Evolutionary conservation across 805 yeast species (phyloP).

Genomic region (Sugiyamaella marilandica): DNA sequence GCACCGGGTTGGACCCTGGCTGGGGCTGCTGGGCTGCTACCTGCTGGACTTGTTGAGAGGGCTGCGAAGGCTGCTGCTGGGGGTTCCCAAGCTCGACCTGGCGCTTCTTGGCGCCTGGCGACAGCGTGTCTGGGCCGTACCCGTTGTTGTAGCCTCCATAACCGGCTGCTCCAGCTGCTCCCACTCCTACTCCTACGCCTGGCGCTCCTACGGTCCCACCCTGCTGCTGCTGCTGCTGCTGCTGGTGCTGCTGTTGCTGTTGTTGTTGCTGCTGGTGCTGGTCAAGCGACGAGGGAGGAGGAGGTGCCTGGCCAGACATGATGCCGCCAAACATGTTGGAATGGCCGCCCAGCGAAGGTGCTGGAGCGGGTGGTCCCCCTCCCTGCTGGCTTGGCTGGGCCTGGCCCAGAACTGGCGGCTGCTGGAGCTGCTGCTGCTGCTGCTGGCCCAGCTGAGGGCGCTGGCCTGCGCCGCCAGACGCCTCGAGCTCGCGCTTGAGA

Average conservation of each 20-base stretch:
- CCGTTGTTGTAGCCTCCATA: conserved; percentile 13
- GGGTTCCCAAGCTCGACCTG: conserved; percentile 12
- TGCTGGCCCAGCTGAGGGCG: conserved; percentile 40
- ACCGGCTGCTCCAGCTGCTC: conserved; percentile 26
- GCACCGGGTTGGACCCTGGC: background rate
- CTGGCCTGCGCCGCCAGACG: conserved; percentile 58
- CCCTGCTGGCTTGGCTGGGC: conserved; percentile 23
- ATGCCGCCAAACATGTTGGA: conserved; percentile 32
- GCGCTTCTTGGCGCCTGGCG: conserved; percentile 19
- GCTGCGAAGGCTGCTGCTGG: too few relatives aligned
- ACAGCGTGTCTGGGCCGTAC: conserved; percentile 15
- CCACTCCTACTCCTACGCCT: conserved; percentile 19
- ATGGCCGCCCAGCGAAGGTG: conserved; percentile 29
- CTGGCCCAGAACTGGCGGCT: conserved; percentile 1
- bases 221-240: background rate
- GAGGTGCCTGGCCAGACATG: conserved; percentile 29
- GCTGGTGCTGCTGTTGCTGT: background rate
- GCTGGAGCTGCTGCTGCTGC: conserved; percentile 34
- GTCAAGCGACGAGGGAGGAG: conserved; percentile 6
- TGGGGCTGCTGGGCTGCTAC: conserved; percentile 10
- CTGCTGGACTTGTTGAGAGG: background rate
- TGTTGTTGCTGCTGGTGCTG: background rate
- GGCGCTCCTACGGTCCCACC: background rate
- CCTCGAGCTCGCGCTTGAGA: conserved; percentile 80
- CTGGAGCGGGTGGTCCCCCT: conserved; percentile 13